Evolutionary conservation across 2,329 filamentous ascomycete species (phyloP), one percentile per base, ranked within the genome.

Genomic region (Diaporthe helianthi): DNA sequence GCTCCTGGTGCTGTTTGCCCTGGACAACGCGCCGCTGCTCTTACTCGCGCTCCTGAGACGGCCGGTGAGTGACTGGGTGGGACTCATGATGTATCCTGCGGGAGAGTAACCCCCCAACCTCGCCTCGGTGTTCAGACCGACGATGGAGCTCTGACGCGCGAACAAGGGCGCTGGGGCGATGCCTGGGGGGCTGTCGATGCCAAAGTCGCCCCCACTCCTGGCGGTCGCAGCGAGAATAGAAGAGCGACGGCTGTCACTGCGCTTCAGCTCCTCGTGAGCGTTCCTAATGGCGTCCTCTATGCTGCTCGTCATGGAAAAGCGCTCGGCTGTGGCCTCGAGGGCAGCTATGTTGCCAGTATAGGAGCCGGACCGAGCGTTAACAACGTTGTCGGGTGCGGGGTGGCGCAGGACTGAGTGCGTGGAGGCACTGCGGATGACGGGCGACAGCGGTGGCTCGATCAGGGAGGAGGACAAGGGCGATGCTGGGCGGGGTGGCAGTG

Each of bases 251-350:
- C 89, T 92, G 76, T 92, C 91, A 76, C 84, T 87, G 73, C 88
- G 86, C 80, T 92, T 93, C 76, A 92, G 83, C 79, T 92, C 89
- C 71, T 88, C 83, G 79, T 93, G 89, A 73, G 93, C 83, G 75
- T 91, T 88, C 70, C 91, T 87, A 74, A 94, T 94, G 74, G 92
- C 91, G 81, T 92, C 88, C 75, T 92, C 91, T 76, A 94, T 92
- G 71, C 92, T 93, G 72, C 90, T 92, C 68, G 89, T 90, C 82
- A 87, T 87, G 74, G 90, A 92, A 78, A 94, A 83, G 73, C 89
- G 86, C 79, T 94, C 92, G 60, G 92, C 92, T 13, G 89, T 90
- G 73, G 91, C 89, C 79, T 95, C 92, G 72, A 94, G 87, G 61
- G 90, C 87, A 73, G 90, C 89, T 72, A 94, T 89, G 80, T 91